Evolutionary conservation across 169 alveolate genomes (phyloP).

Genomic region (Babesia gibsoni): DNA sequence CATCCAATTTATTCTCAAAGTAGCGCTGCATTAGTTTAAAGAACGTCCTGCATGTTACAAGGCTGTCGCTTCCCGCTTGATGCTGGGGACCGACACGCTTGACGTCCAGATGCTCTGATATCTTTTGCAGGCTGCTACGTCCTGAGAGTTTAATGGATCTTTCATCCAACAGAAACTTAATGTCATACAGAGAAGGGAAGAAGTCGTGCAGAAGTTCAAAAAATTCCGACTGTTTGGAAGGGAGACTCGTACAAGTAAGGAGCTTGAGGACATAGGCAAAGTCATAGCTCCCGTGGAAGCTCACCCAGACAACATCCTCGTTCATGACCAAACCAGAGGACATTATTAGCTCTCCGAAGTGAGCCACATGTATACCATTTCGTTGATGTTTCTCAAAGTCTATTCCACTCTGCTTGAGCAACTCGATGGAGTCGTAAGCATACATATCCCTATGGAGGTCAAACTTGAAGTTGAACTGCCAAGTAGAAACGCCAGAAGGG

Average conservation of each 20-base stretch:
- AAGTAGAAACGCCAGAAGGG: conserved; percentile 89
- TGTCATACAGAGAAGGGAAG: conserved; percentile 94
- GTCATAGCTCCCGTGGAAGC: conserved; percentile 98
- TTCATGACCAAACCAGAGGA: conserved; percentile 93
- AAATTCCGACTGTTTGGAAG: conserved; percentile 90
- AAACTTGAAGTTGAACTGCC: conserved; percentile 96
- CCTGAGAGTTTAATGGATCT: conserved; percentile 78
- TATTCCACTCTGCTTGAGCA: conserved; percentile 93
- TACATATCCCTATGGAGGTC: conserved; percentile 87
- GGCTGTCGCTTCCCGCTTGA: conserved; percentile 98
- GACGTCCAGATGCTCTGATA: conserved; percentile 84
- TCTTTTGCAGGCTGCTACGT: conserved; percentile 79
- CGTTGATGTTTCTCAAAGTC: conserved; percentile 91
- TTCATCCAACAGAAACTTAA: conserved; percentile 89
- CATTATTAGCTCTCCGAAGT: conserved; percentile 94
- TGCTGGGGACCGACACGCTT: conserved; percentile 95
- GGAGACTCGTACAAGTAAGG: conserved; percentile 87
- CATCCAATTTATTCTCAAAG: conserved; percentile 82
- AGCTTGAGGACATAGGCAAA: conserved; percentile 93
- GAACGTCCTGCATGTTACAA: conserved; percentile 92
- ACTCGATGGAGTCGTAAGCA: conserved; percentile 90
- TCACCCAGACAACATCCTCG: conserved; percentile 95
- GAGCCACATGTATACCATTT: conserved; percentile 89
- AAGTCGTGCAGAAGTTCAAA: conserved; percentile 84
- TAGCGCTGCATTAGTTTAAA: conserved; percentile 86